Conservation (phyloP, 176 grass and related monocot species). For the Melocanna baccifera region DNA sequence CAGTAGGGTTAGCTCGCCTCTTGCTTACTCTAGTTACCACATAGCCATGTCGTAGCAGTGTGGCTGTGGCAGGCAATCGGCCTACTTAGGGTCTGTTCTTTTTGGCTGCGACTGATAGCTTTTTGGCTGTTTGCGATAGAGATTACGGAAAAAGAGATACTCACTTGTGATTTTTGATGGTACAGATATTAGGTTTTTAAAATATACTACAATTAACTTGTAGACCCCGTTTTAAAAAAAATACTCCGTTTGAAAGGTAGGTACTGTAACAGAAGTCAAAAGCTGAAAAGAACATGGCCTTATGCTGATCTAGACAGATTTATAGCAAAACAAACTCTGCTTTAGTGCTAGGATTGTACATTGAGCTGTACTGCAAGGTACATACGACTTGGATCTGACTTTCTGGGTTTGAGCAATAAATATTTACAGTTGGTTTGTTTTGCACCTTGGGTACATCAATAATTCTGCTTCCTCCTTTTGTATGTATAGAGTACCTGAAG, state of each 20-base stretch:
- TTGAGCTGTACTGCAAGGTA: slow-evolving; percentile 62
- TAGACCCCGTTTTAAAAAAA: no score
- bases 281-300: no score
- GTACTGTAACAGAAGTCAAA: no score
- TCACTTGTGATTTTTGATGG: no score
- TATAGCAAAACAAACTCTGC: neutral
- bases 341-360: neutral
- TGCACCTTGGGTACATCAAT: neutral
- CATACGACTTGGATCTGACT: neutral
- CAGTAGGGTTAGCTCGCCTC: slow-evolving; percentile 65
- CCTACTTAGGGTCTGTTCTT: no score
- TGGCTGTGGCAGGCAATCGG: neutral
- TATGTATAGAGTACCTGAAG: slow-evolving; percentile 56
- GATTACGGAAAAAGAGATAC: no score
- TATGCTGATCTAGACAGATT: neutral
- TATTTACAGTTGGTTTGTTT: neutral
- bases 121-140: no score
- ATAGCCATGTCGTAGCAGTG: neutral
- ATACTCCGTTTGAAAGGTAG: no score
- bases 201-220: no score
- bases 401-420: neutral
- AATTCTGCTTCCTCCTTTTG: neutral
- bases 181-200: no score
- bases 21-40: neutral
- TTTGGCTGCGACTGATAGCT: no score